Evolutionary conservation across 2,329 filamentous ascomycete genomes (phyloP).

Genomic region (Fusarium tricinctum): DNA sequence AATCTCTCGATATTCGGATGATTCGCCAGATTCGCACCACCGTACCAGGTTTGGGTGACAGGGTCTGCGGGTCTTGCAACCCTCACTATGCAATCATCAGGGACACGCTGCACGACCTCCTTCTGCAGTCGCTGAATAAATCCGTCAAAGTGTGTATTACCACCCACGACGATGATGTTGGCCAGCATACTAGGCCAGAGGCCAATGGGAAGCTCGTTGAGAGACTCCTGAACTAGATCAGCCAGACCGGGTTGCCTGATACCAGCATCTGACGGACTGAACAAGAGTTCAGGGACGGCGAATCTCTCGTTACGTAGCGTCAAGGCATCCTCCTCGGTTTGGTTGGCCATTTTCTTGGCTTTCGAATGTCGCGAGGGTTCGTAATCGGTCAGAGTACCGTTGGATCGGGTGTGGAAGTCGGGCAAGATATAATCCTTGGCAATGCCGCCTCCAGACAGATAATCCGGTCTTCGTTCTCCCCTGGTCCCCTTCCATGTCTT

Average conservation of each 20-base stretch:
- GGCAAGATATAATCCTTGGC: slow-evolving; percentile 94
- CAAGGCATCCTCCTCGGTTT: slow-evolving; percentile 78
- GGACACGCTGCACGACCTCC: slow-evolving; percentile 79
- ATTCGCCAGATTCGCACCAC: slow-evolving; percentile 82
- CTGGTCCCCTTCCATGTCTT: slow-evolving; percentile 84
- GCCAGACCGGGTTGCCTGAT: slow-evolving; percentile 86
- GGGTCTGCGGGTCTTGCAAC: slow-evolving; percentile 80
- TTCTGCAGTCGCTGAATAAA: slow-evolving; percentile 84
- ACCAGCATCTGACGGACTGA: slow-evolving; percentile 87
- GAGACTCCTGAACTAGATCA: slow-evolving; percentile 83
- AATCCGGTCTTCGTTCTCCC: slow-evolving; percentile 67
- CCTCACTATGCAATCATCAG: slow-evolving; percentile 82
- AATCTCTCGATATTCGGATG: slow-evolving; percentile 76
- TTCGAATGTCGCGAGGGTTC: slow-evolving; percentile 75
- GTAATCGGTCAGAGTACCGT: slow-evolving; percentile 82
- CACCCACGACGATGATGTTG: slow-evolving; percentile 91
- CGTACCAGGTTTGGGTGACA: slow-evolving; percentile 85
- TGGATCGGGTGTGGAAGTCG: slow-evolving; percentile 73
- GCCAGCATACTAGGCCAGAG: slow-evolving; percentile 86
- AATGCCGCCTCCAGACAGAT: slow-evolving; percentile 69
- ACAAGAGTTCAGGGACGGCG: slow-evolving; percentile 88
- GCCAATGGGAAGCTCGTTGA: slow-evolving; percentile 81
- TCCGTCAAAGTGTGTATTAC: slow-evolving; percentile 83
- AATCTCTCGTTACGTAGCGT: slow-evolving; percentile 95
- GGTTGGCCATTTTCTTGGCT: slow-evolving; percentile 61